phyloP scores from a whole-genome alignment of 2,329 filamentous ascomycete species.

The Colletotrichum godetiae region DNA sequence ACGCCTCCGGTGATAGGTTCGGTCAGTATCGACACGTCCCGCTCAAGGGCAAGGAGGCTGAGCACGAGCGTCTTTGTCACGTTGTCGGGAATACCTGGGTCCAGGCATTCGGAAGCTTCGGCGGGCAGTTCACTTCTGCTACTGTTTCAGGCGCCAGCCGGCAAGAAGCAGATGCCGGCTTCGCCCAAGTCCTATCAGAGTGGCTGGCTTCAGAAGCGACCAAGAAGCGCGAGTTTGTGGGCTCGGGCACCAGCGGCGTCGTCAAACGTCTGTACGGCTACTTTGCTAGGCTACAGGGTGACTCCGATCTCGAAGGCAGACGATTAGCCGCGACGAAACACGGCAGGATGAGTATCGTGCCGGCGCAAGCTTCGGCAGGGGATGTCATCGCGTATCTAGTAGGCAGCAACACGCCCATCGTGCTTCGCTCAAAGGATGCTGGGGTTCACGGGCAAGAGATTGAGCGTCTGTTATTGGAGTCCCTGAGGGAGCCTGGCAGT shows the following conservation, averaged over 20 bases:
- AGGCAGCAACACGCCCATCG: neutral
- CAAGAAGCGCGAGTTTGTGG: neutral
- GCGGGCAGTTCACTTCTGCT: too few relatives aligned
- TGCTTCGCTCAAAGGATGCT: neutral
- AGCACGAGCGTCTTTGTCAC: neutral
- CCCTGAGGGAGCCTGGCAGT: neutral
- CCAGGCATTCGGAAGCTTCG: neutral
- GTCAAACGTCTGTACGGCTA: neutral
- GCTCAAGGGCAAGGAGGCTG: neutral
- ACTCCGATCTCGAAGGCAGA: neutral
- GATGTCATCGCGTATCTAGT: conserved; percentile 1
- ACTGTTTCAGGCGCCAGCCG: too few relatives aligned
- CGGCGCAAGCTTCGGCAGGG: neutral
- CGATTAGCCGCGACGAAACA: neutral
- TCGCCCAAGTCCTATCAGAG: neutral
- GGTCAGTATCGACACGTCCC: conserved; percentile 1
- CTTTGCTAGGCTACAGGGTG: neutral
- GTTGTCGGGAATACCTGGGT: neutral
- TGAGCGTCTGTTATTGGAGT: neutral
- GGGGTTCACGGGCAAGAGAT: neutral
- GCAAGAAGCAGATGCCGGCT: neutral
- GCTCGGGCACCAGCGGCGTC: neutral
- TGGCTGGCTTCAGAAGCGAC: neutral
- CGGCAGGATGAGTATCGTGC: neutral
- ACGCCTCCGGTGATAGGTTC: conserved; percentile 3